Conservation (phyloP, 192 early-diverging fungal species). For the Coemansia sp. region DNA sequence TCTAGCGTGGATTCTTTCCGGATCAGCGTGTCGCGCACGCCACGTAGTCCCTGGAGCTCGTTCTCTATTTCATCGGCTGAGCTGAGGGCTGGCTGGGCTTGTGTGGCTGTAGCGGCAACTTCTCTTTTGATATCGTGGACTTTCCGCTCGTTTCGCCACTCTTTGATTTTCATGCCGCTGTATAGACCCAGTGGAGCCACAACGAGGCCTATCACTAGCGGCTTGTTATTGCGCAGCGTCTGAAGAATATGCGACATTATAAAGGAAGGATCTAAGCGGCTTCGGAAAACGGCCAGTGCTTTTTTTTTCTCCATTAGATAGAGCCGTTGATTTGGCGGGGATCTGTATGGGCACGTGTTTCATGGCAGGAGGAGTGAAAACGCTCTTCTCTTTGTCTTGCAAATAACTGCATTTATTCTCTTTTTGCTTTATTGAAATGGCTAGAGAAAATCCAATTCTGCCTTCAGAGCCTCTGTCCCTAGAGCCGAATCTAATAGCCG, state of each 20-base stretch:
- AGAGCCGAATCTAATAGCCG: slow-evolving; percentile 34
- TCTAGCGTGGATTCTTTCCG: slow-evolving; percentile 23
- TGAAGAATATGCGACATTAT: slow-evolving; percentile 5
- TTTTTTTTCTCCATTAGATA: not conserved
- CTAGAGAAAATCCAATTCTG: slow-evolving; percentile 45
- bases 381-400: not conserved
- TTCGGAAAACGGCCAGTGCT: not conserved
- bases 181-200: slow-evolving; percentile 42
- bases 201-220: slow-evolving; percentile 34
- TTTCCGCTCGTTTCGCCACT: slow-evolving; percentile 19
- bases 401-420: not conserved
- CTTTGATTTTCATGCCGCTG: slow-evolving; percentile 29
- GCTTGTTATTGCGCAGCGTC: slow-evolving; percentile 19
- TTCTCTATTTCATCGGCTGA: not conserved
- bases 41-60: slow-evolving; percentile 24
- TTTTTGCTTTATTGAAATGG: slow-evolving; percentile 19
- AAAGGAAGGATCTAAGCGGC: not conserved
- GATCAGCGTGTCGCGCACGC: slow-evolving; percentile 8
- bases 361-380: not conserved
- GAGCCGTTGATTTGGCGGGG: not conserved
- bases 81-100: not conserved
- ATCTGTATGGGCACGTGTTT: not conserved
- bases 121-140: slow-evolving; percentile 10
- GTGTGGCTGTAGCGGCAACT: not conserved
- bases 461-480: slow-evolving; percentile 49